Evolutionary conservation across 106 monocot species (phyloP).

Genomic region (Dioscorea zingiberensis): DNA sequence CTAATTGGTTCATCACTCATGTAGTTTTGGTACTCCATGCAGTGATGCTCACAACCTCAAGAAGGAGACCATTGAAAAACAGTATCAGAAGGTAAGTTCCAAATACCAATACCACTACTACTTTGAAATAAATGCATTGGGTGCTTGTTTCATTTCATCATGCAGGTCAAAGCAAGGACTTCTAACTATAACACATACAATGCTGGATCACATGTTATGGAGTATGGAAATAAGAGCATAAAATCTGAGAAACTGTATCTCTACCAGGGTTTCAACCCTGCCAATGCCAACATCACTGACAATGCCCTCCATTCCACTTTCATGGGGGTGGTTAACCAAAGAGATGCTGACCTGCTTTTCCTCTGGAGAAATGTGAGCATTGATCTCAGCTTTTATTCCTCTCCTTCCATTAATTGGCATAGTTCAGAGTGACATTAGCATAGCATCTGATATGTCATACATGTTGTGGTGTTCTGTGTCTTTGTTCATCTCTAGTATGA

Average conservation of each 20-base stretch:
- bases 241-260: constrained; percentile 50
- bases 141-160: constrained; percentile 15
- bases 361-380: constrained; percentile 65
- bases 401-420: too few relatives aligned
- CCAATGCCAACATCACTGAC: constrained; percentile 33
- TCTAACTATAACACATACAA: constrained; percentile 24
- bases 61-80: constrained; percentile 66
- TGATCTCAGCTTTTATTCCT: too few relatives aligned
- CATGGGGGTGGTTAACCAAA: constrained; percentile 43
- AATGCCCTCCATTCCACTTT: constrained; percentile 13
- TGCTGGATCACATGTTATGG: constrained; percentile 71
- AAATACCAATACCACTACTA: constrained; percentile 4
- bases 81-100: constrained; percentile 55
- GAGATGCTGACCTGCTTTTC: constrained; percentile 85
- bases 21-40: background rate
- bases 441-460: too few relatives aligned
- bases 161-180: constrained; percentile 58
- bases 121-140: constrained; percentile 17
- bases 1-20: background rate
- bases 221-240: constrained; percentile 54
- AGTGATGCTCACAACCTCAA: constrained; percentile 70
- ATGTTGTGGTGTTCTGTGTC: too few relatives aligned
- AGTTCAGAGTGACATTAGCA: too few relatives aligned
- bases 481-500: constrained; percentile 31
- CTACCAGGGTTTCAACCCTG: constrained; percentile 59